phyloP scores from a whole-genome alignment of 768 basidiomycete species.

The Mycena amicta region DNA sequence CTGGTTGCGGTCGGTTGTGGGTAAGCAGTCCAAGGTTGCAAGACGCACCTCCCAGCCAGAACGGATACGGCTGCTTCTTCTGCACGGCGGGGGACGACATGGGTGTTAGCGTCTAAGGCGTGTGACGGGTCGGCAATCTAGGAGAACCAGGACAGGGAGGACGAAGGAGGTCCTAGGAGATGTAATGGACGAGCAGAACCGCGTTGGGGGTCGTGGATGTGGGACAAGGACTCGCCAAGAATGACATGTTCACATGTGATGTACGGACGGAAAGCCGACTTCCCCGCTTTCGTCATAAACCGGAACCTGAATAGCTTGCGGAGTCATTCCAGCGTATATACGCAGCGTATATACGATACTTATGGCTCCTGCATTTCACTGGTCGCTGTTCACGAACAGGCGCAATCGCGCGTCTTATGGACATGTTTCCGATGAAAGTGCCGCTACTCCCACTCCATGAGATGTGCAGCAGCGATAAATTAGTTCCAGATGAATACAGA shows the following conservation, averaged over 20 bases:
- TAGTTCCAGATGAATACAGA: not conserved
- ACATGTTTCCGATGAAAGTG: not conserved
- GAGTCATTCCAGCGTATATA: too few relatives aligned
- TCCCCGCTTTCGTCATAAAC: conserved; percentile 1
- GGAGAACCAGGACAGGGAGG: not conserved
- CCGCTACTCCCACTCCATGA: not conserved
- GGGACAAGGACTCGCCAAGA: not conserved
- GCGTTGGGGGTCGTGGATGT: not conserved
- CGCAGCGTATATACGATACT: too few relatives aligned
- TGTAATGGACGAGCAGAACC: not conserved
- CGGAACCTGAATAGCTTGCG: too few relatives aligned
- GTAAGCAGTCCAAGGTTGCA: too few relatives aligned
- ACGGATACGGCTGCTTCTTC: conserved; percentile 79
- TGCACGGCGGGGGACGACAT: conserved; percentile 25
- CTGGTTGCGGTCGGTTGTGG: conserved; percentile 31
- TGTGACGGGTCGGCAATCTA: not conserved
- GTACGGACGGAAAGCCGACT: not conserved
- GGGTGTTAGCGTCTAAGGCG: conserved; percentile 6
- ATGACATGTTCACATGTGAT: not conserved
- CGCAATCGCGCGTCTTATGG: not conserved
- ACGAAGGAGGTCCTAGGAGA: not conserved
- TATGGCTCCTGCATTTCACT: too few relatives aligned
- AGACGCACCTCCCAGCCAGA: conserved; percentile 76
- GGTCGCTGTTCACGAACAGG: too few relatives aligned
- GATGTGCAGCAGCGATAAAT: not conserved